phyloP scores from a whole-genome alignment of 768 basidiomycete genomes.

The Porphyrellus cyaneotinctus region DNA sequence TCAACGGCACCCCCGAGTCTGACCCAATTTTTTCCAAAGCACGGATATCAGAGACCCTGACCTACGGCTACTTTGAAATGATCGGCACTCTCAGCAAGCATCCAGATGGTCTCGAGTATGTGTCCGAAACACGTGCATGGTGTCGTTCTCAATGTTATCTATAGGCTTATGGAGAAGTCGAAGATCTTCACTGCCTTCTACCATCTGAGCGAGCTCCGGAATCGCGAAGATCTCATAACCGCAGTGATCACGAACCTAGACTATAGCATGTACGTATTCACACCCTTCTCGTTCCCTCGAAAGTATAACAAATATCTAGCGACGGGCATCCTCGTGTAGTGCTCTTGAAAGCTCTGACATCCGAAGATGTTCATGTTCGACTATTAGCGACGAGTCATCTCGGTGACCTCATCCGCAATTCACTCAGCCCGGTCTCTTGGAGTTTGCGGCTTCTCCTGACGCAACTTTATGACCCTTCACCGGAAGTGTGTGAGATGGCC shows the following conservation, averaged over 20 bases:
- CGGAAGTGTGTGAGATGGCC: slow-evolving; percentile 88
- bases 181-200: slow-evolving; percentile 96
- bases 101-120: slow-evolving; percentile 86
- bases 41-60: slow-evolving; percentile 76
- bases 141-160: not conserved
- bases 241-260: slow-evolving; percentile 89
- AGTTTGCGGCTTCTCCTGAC: slow-evolving; percentile 87
- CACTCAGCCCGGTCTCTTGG: slow-evolving; percentile 72
- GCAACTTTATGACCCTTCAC: slow-evolving; percentile 89
- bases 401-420: slow-evolving; percentile 70
- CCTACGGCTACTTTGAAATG: slow-evolving; percentile 94
- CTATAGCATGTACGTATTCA: slow-evolving; percentile 69
- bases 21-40: slow-evolving; percentile 85
- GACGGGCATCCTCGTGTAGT: slow-evolving; percentile 95
- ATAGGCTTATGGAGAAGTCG: slow-evolving; percentile 83
- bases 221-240: slow-evolving; percentile 88
- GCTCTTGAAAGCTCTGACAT: slow-evolving; percentile 90
- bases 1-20: slow-evolving; percentile 65
- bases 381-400: slow-evolving; percentile 86
- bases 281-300: not conserved
- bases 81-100: slow-evolving; percentile 86
- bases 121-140: slow-evolving; percentile 27
- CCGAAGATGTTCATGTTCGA: slow-evolving; percentile 86
- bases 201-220: slow-evolving; percentile 85
- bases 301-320: slow-evolving; percentile 38